phyloP scores from a whole-genome alignment of 2,329 filamentous ascomycete genomes.

The Fusarium nygamai region DNA sequence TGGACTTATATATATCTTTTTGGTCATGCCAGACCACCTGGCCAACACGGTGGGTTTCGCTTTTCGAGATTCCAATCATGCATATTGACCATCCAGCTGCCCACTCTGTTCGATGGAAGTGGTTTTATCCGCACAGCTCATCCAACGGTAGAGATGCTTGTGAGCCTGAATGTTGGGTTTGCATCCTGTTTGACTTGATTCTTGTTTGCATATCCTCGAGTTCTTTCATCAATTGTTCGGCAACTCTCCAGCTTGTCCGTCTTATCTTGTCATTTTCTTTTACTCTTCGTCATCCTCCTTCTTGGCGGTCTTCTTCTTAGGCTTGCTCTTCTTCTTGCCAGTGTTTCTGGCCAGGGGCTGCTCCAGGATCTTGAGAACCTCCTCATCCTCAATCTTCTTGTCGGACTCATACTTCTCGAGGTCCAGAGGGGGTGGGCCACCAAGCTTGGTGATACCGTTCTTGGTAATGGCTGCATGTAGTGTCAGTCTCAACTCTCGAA shows the following conservation, averaged over 20 bases:
- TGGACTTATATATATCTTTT: conserved; percentile 41
- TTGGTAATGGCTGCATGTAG: conserved; percentile 83
- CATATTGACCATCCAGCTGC: conserved; percentile 28
- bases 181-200: conserved; percentile 27
- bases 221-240: conserved; percentile 22
- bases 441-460: conserved; percentile 91
- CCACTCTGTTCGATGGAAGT: conserved; percentile 13
- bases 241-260: conserved; percentile 29
- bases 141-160: conserved; percentile 24
- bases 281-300: conserved; percentile 53
- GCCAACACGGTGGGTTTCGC: conserved; percentile 27
- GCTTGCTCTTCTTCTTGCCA: conserved; percentile 91
- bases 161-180: conserved; percentile 28
- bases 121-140: conserved; percentile 21
- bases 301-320: conserved; percentile 75
- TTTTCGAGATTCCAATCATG: conserved; percentile 27
- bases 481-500: conserved; percentile 14
- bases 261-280: conserved; percentile 24
- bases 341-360: conserved; percentile 87
- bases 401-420: conserved; percentile 88
- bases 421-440: conserved; percentile 79
- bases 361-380: conserved; percentile 93
- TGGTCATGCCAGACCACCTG: conserved; percentile 29
- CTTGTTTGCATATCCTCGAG: conserved; percentile 16
- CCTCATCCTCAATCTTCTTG: conserved; percentile 97